Conservation (phyloP, 805 yeast genomes). For the Sugiyamaella mastotermitis region DNA sequence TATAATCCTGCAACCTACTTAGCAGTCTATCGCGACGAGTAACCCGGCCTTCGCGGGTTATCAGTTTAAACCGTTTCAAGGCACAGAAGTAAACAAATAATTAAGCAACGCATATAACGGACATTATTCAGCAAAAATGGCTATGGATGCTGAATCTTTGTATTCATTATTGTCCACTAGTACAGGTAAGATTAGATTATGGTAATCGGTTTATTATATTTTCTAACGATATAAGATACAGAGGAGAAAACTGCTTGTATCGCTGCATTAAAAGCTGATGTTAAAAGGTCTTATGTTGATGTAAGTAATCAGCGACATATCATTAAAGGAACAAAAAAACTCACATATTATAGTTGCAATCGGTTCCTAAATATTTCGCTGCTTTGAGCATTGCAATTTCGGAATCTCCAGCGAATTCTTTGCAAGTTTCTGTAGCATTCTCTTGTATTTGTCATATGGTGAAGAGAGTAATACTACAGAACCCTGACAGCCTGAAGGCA, state of each 20-base stretch:
- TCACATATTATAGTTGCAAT: conserved; percentile 7
- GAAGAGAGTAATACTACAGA: conserved; percentile 38
- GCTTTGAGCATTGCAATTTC: conserved; percentile 21
- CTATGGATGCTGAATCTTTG: no score
- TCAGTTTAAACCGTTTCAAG: no score
- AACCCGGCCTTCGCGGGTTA: no score
- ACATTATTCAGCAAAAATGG: no score
- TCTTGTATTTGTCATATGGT: conserved; percentile 41
- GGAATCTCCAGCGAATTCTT: conserved; percentile 8
- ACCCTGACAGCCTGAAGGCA: conserved; percentile 29
- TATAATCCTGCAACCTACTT: no score
- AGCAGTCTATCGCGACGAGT: no score
- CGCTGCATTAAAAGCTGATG: conserved; percentile 19
- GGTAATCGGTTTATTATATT: no score
- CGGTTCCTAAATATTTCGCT: conserved; percentile 20
- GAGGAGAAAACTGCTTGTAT: conserved; percentile 17
- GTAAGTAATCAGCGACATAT: conserved; percentile 9
- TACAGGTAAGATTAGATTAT: no score
- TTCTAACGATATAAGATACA: conserved; percentile 8
- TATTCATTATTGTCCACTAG: no score
- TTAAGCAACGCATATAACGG: no score
- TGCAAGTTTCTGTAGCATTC: conserved; percentile 29
- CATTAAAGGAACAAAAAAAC: neutral
- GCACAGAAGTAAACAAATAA: no score
- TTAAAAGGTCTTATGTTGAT: conserved; percentile 18